These are phyloP conservation scores for Cardiospermum halicacabum DNA, from an alignment of 345 rosid genomes.

Conservation along the genomic window DNA sequence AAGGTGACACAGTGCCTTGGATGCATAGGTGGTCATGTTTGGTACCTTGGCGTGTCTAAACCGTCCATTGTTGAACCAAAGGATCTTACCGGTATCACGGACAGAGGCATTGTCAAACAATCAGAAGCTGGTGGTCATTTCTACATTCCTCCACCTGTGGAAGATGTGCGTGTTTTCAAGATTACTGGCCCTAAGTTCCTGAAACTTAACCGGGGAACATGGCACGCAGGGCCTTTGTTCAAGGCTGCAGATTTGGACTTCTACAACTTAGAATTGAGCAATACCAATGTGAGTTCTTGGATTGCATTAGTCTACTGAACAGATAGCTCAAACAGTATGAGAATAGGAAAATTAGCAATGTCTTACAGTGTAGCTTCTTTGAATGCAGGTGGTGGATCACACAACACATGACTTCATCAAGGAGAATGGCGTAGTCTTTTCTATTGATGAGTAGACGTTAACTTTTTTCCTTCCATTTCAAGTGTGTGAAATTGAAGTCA, in stretches of 20 bases:
- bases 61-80: slow-evolving; percentile 41
- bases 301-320: not conserved
- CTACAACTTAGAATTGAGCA: slow-evolving; percentile 76
- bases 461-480: not conserved
- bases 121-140: slow-evolving; percentile 53
- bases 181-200: slow-evolving; percentile 64
- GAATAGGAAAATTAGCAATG: not conserved
- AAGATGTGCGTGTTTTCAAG: slow-evolving; percentile 54
- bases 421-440: slow-evolving; percentile 47
- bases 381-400: slow-evolving; percentile 65
- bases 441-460: slow-evolving; percentile 21
- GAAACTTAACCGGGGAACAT: slow-evolving; percentile 65
- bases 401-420: slow-evolving; percentile 46
- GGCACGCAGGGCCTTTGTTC: slow-evolving; percentile 88
- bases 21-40: slow-evolving; percentile 59
- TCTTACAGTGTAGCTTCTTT: not conserved
- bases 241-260: slow-evolving; percentile 51
- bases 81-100: slow-evolving; percentile 9
- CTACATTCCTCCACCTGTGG: slow-evolving; percentile 58
- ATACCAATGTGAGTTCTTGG: slow-evolving; percentile 61
- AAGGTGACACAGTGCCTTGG: slow-evolving; percentile 89
- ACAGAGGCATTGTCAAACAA: slow-evolving; percentile 13
- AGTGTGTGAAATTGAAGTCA: not conserved
- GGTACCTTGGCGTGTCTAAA: slow-evolving; percentile 84
- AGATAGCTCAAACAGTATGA: not conserved